Percentiles rank a stretch among this genome's conserved stretches.
Conservation (phyloP, 106 monocot species). For the Platanthera guangdongensis region DNA sequence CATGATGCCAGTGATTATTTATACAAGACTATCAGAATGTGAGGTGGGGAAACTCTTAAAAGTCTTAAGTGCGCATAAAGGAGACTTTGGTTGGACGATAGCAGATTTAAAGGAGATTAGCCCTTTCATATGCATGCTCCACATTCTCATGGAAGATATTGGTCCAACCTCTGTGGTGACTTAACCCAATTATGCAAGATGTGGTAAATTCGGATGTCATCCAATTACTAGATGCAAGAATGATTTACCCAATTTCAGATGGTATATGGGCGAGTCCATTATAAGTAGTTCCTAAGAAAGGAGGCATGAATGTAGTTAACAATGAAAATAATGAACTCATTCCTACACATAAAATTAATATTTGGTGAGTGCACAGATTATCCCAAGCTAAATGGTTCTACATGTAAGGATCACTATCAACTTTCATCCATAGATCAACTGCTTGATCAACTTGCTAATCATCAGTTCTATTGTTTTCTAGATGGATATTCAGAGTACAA, state of each 20-base stretch:
- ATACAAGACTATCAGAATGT: too few relatives aligned
- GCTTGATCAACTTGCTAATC: background rate
- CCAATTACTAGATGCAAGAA: conserved; percentile 10
- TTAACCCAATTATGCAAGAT: background rate
- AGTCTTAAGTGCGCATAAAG: too few relatives aligned
- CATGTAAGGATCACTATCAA: conserved; percentile 15
- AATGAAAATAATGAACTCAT: conserved; percentile 5
- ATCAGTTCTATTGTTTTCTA: conserved; percentile 4
- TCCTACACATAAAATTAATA: background rate
- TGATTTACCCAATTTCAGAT: conserved; percentile 20
- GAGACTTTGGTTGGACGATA: too few relatives aligned
- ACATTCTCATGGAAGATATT: too few relatives aligned
- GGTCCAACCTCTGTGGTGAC: too few relatives aligned
- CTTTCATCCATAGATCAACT: conserved; percentile 14
- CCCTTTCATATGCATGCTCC: too few relatives aligned
- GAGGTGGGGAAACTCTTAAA: too few relatives aligned
- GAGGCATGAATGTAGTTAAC: background rate
- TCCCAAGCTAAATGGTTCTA: conserved; percentile 10
- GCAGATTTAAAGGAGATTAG: too few relatives aligned
- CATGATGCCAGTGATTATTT: too few relatives aligned
- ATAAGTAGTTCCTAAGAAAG: conserved; percentile 11
- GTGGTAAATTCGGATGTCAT: conserved; percentile 9
- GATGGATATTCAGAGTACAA: conserved; percentile 8
- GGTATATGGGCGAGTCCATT: conserved; percentile 6
- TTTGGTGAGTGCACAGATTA: conserved; percentile 13